phyloP scores from a whole-genome alignment of 306 rosid species.

The Aeschynomene evenia region DNA sequence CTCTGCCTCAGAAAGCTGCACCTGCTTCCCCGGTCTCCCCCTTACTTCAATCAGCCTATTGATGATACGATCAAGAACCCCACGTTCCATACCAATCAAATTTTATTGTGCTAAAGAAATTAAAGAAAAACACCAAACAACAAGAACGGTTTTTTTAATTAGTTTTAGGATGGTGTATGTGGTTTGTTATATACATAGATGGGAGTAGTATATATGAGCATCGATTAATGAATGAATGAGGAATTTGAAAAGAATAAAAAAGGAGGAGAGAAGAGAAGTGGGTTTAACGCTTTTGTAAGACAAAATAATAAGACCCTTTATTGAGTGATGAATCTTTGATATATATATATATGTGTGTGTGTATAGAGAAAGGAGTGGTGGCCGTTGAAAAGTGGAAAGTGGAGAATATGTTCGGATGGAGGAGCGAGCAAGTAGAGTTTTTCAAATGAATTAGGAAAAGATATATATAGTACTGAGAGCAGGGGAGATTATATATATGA shows the following conservation, averaged over 20 bases:
- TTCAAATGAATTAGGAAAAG: background rate
- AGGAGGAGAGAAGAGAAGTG: background rate
- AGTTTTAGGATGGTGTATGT: background rate
- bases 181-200: background rate
- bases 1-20: constrained; percentile 70
- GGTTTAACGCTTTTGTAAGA: background rate
- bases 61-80: constrained; percentile 65
- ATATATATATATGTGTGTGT: background rate
- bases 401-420: constrained; percentile 28
- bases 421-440: too few relatives aligned
- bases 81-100: constrained; percentile 59
- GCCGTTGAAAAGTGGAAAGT: constrained; percentile 29
- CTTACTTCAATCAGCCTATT: constrained; percentile 65
- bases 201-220: constrained; percentile 9
- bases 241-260: background rate
- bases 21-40: constrained; percentile 69
- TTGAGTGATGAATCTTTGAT: background rate
- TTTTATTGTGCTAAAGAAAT: too few relatives aligned
- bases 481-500: background rate
- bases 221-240: background rate
- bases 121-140: constrained; percentile 1
- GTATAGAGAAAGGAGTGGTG: constrained; percentile 1
- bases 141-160: background rate
- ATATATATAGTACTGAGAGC: background rate
- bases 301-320: background rate